Conservation (phyloP, 768 basidiomycete species). For the Lyophyllum decastes region DNA sequence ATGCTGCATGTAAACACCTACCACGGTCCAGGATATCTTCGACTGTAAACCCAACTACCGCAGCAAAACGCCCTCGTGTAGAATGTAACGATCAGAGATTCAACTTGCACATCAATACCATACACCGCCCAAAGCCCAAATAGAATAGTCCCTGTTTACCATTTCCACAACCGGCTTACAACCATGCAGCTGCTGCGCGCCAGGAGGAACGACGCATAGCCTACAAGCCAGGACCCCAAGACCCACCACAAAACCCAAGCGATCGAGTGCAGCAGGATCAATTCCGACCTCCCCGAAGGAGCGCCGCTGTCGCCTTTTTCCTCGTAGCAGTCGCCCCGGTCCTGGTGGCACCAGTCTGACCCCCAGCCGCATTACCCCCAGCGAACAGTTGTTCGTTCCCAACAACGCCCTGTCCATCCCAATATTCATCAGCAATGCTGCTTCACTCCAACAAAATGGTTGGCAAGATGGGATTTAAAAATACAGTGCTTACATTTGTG, state of each 20-base stretch:
- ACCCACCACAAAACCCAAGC: neutral
- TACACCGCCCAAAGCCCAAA: neutral
- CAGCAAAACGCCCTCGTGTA: neutral
- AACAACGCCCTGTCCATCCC: constrained; percentile 17
- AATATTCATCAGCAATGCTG: neutral
- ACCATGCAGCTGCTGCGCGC: neutral
- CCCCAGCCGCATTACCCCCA: neutral
- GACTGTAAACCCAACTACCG: neutral
- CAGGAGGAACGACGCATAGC: too few relatives aligned
- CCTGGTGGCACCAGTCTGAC: neutral
- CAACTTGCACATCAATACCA: neutral
- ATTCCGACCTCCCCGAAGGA: neutral
- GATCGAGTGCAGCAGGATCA: neutral
- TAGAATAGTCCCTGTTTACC: neutral
- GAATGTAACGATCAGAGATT: neutral
- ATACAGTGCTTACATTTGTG: constrained; percentile 18
- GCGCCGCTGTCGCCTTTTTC: neutral
- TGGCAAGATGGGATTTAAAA: neutral
- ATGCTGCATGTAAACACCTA: neutral
- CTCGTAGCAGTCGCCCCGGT: neutral
- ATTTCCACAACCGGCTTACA: neutral
- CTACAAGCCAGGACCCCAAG: neutral
- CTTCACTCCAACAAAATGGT: neutral
- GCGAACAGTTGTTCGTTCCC: constrained; percentile 22
- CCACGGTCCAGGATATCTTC: neutral